A percentile compares a stretch with the other conserved stretches of the same genome.
Conservation (phyloP, 495 filamentous ascomycete species). For the Sabuloglossum arenarium region DNA sequence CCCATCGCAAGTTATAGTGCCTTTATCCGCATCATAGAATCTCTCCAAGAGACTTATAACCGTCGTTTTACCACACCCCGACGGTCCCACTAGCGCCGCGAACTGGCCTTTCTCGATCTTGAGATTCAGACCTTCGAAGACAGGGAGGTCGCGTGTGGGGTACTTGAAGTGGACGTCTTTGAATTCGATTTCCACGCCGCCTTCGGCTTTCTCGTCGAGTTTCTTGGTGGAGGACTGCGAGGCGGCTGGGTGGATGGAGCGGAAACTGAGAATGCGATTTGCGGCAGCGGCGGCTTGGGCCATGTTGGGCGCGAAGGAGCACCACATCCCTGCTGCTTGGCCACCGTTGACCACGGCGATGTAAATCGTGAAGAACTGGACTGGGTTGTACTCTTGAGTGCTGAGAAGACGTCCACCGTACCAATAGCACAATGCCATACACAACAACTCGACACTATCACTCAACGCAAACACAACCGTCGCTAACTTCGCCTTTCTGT, state of each 20-base stretch:
- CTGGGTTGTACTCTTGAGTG: background rate
- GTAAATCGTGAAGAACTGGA: constrained; percentile 15
- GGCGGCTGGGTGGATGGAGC: background rate
- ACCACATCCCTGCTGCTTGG: constrained; percentile 12
- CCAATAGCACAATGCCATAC: constrained; percentile 36
- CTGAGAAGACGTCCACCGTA: constrained; percentile 10
- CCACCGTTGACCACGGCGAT: constrained; percentile 23
- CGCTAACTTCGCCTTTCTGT: constrained; percentile 28
- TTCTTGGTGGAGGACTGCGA: background rate
- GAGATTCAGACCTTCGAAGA: constrained; percentile 24
- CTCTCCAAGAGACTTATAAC: constrained; percentile 38
- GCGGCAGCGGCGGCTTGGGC: constrained; percentile 36
- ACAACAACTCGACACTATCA: constrained; percentile 29
- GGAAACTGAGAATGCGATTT: constrained; percentile 25
- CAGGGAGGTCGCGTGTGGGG: constrained; percentile 25
- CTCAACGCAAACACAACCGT: constrained; percentile 28
- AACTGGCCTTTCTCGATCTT: constrained; percentile 19
- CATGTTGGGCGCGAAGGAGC: constrained; percentile 28
- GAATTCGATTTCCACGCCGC: constrained; percentile 34
- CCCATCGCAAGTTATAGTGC: constrained; percentile 31
- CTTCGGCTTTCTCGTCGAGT: constrained; percentile 1
- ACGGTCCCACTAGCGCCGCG: constrained; percentile 36
- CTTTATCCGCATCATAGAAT: constrained; percentile 36
- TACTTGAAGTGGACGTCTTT: constrained; percentile 37
- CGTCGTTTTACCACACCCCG: constrained; percentile 40